Base-by-base conservation (phyloP, 1,139 yeast species). In the Kodamaea ohmeri region DNA sequence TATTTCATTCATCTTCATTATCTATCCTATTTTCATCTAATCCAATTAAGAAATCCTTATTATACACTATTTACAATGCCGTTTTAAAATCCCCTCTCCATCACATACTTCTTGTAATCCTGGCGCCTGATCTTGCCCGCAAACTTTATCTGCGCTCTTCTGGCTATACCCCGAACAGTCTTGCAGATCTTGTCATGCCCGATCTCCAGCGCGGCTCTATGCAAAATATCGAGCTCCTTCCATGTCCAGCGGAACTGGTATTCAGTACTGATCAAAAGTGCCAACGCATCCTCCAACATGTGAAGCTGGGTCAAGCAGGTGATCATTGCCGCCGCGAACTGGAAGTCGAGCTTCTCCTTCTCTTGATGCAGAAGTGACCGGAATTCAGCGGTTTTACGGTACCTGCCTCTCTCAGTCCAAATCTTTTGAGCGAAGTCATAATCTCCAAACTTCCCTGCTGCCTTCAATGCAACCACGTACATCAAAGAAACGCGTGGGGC, bases 341-440 rank as follows among this genome's bases (percentile, higher is more conserved):
- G 67, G 58, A 81, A 83, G 55, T 89, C 96, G 1, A 67, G 60
- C 8, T 58, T 50, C 32, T 72, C 72, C 48, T 78, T 80, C 25
- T 58, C 58, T 1, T 44, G 48, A 7, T 64, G 51, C 1, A 67
- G 40, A 24, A 80, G 47, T 0, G 47, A 39, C 40, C 65, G 73
- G 62, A 80, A 86, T 1, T 48, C 47, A 0, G 43, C 34, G 0
- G 86, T 70, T 43, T 78, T 79, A 35, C 97, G 69, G 61, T 71
- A 87, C 28, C 58, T 48, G 2, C 96, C 97, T 52, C 96, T 73
- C 53, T 85, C 95, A 2, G 63, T 59, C 95, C 96, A 87, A 1
- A 84, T 67, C 25, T 62, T 58, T 41, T 79, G 78, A 2, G 90
- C 89, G 53, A 83, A 74, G 1, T 65, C 67, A 35, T 72, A 61